phyloP scores from a whole-genome alignment of 2,329 filamentous ascomycete species.

The Keithomyces neogunnii region DNA sequence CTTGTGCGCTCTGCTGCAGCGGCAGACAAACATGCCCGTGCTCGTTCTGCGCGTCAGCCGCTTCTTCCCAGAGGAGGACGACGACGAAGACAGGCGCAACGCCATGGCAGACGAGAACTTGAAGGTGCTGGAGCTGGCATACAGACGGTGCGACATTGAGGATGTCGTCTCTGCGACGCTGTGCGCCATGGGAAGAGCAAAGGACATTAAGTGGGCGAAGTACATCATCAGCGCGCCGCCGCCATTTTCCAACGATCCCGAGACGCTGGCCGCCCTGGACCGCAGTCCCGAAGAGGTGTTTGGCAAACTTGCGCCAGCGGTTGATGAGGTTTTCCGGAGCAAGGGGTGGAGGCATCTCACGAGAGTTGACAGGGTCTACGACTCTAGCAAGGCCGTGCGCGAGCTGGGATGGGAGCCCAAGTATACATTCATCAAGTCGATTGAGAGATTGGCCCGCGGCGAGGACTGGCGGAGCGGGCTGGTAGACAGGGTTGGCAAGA shows the following conservation, averaged over 20 bases:
- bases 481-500: constrained; percentile 29
- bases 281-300: constrained; percentile 22
- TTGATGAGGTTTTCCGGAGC: constrained; percentile 20
- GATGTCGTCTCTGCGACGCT: constrained; percentile 34
- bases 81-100: constrained; percentile 30
- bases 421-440: constrained; percentile 29
- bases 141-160: constrained; percentile 34
- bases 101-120: constrained; percentile 33
- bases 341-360: constrained; percentile 28
- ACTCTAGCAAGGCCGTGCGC: constrained; percentile 30
- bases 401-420: constrained; percentile 33
- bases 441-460: constrained; percentile 25
- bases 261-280: constrained; percentile 25
- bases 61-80: constrained; percentile 40
- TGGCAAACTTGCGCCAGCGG: constrained; percentile 15
- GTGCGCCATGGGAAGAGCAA: constrained; percentile 27
- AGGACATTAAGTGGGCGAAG: constrained; percentile 24
- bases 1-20: constrained; percentile 32
- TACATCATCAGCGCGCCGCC: constrained; percentile 37
- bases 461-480: constrained; percentile 31
- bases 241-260: constrained; percentile 24
- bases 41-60: constrained; percentile 37
- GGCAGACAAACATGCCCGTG: constrained; percentile 28
- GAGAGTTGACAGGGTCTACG: constrained; percentile 36
- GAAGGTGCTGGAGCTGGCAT: constrained; percentile 38